Base-by-base conservation (phyloP, 805 yeast genomes). In the Saccharomyces cerevisiae region DNA sequence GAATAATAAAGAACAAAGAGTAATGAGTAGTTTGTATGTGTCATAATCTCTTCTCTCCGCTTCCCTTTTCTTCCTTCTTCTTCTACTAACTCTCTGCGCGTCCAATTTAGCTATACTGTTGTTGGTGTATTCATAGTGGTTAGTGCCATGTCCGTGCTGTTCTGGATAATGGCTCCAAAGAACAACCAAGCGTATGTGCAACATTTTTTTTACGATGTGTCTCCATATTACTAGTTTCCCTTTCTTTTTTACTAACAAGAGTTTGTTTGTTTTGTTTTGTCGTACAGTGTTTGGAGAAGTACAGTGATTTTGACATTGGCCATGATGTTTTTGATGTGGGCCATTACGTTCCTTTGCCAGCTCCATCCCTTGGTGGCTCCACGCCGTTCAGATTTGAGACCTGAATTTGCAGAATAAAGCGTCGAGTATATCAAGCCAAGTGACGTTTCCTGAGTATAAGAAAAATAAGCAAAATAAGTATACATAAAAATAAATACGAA, bases 281-380 rank as follows among this genome's bases (percentile, higher is more conserved):
- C 24, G 24, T 8, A 17, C 9, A 78, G 82, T 47, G 85, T 81
- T 52, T 81, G 89, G 89, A 79, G 90, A 73, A 82, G 87, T 59
- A 83, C 89, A 24, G 83, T 71, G 46, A 81, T 84, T 50, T 75
- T 87, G 58, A 79, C 88, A 8, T 69, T 87, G 61, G 79, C 89
- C 24, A 84, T 87, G 91, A 84, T 87, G 74, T 87, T 79, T 69
- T 75, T 87, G 66, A 84, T 87, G 91, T 87, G 95, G 95, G 97
- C 97, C 31, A 84, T 90, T 64, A 90, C 97, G 6, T 90, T 89
- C 67, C 76, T 90, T 60, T 74, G 75, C 36, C 97, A 91, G 69
- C 75, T 91, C 55, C 97, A 91, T 71, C 97, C 97, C 6, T 76
- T 91, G 65, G 96, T 89, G 55, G 89, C 82, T 47, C 97, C 97